Base-by-base conservation (phyloP, 2,329 filamentous ascomycete species). In the Cladosporium sp. region DNA sequence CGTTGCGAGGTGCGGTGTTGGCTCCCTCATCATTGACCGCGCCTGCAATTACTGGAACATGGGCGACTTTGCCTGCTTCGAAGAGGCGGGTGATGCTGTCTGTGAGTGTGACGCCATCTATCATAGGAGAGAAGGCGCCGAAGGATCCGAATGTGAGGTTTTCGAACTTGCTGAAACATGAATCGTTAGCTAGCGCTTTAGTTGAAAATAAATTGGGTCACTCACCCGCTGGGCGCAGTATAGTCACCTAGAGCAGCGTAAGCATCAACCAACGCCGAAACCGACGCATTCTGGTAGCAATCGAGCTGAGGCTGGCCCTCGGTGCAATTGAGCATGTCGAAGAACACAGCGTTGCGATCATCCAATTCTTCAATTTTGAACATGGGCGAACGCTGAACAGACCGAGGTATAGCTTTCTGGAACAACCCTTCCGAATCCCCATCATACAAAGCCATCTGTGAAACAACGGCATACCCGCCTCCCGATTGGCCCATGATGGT, bases 401-500 rank as follows among this genome's bases (percentile, higher is more conserved):
- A 48, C 7, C 44, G 18, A 7, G 44, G 37, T 5, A 50, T 43
- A 5, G 47, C 47, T 19, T 50, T 42, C 2, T 50, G 27, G 39
- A 50, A 50, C 9, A 50, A 20, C 9, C 47, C 47, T n/a, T 32
- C 18, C 15, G 44, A 40, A 3, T 40, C 24, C 4, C 44, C 44
- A 13, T 48, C 37, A 24, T 48, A 48, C 12, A 48, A n/a, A n/a
- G 44, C 44, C 37, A 48, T 22, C 12, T 48, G 44, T 6, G 44
- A 48, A 7, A 41, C 44, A 1, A 48, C 27, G 5, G 36, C 44
- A 5, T 34, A 48, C 13, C 51, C 58, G n/a, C 82, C 82, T 27
- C 82, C 82, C 58, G 78, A 82, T 38, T 77, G 64, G 0, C 59
- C 59, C 39, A 60, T 55, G 20, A 63, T 55, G 0, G 60, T 63